Base-by-base conservation (phyloP, 2,329 filamentous ascomycete species). In the Endocalyx cinctus region DNA sequence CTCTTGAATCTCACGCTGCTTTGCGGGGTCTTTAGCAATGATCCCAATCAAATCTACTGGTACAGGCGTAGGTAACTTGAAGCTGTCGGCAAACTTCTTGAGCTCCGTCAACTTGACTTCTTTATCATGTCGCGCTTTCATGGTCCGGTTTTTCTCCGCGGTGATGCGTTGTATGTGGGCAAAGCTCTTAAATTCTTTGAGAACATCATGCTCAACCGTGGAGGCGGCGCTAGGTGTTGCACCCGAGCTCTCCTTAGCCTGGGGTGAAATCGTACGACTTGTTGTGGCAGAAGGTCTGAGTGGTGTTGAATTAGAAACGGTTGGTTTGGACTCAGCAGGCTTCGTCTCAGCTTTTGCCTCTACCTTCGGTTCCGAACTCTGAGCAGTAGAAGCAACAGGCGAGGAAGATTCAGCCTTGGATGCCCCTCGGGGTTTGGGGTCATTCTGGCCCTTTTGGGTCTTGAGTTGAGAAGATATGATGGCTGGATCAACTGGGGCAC, bases 31-130 rank as follows among this genome's bases (percentile, higher is more conserved):
- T 58, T 97, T 98, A 38, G 92, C 90, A 40, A 98, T 83, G 46
- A 98, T 98, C 2, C 87, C 83, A 17, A 98, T 88, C 22, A 98
- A 66, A 59, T 98, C 92, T 32, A 77, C 81, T 2, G 92, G 92
- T 10, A 98, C 88, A 5, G 89, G 88, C 3, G 90, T 96, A 31
- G 85, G 83, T 13, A 98, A 75, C 64, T 97, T 97, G 71, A 98
- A 98, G 55, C 77, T 92, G 47, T 82, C 77, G 1, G 92, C 87
- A 60, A 98, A 98, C 54, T 90, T 95, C 70, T 92, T 94, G 37
- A 98, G 66, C 62, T 98, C 92, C 39, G 87, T 94, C 41, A 98
- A 62, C 61, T 94, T 96, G 45, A 92, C 80, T 46, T 89, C 87
- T 58, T 94, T 94, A 57, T 97, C 92, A 38, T 72, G 73, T 54